Evolutionary conservation across 2,329 filamentous ascomycete genomes (phyloP).

Genomic region (Thelonectria blattea): DNA sequence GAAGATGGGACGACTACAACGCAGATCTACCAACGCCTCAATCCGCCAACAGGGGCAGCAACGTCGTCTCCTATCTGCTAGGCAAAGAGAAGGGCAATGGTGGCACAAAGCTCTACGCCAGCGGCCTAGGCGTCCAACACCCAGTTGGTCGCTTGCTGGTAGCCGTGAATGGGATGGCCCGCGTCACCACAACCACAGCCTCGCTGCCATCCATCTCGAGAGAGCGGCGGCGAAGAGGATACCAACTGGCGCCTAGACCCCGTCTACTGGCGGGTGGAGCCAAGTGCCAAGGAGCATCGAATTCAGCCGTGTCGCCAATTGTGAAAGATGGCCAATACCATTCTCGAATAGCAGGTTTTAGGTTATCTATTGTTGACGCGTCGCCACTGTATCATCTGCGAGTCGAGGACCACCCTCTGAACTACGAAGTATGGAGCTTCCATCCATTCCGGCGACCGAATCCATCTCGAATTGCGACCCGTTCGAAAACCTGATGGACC

Average conservation of each 20-base stretch:
- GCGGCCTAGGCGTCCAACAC: constrained; percentile 14
- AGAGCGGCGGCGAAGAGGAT: neutral
- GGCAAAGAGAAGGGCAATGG: neutral
- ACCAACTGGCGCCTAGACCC: constrained; percentile 1
- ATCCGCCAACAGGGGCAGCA: no score
- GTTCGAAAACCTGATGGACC: neutral
- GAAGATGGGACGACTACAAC: no score
- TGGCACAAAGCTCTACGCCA: constrained; percentile 11
- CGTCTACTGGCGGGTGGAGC: constrained; percentile 1
- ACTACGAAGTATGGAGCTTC: neutral
- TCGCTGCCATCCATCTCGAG: neutral
- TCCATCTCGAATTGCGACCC: constrained; percentile 3
- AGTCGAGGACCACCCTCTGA: neutral
- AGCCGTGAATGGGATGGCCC: constrained; percentile 20
- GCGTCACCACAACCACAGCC: constrained; percentile 4
- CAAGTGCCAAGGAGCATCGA: neutral
- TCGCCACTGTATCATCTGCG: neutral
- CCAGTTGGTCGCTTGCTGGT: constrained; percentile 16
- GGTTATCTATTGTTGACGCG: neutral
- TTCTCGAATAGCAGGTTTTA: neutral
- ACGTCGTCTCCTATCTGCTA: no score
- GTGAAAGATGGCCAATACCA: neutral
- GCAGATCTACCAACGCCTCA: no score
- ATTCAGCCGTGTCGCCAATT: constrained; percentile 2
- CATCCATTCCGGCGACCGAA: constrained; percentile 12